A percentile compares a stretch with the other conserved stretches of the same genome.
Evolutionary conservation across 2,329 filamentous ascomycete genomes (phyloP).

Genomic region (Fusarium sp.): DNA sequence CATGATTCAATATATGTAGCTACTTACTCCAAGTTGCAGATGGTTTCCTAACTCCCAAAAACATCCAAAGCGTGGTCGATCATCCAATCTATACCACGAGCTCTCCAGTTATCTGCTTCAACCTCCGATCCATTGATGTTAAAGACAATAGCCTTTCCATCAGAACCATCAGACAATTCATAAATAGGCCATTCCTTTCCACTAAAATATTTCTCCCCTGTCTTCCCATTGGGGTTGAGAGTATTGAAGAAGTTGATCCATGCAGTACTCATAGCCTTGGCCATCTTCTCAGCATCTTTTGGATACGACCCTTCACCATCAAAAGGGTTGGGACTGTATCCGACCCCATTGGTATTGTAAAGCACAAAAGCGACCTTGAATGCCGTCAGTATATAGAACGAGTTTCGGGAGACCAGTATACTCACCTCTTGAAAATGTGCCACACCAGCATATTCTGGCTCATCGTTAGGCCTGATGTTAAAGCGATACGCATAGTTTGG

Average conservation of each 20-base stretch:
- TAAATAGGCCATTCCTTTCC: constrained; percentile 48
- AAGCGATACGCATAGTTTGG: constrained; percentile 52
- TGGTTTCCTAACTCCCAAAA: constrained; percentile 39
- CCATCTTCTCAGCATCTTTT: constrained; percentile 42
- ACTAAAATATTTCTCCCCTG: not conserved
- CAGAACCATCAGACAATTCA: constrained; percentile 21
- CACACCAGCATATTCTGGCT: constrained; percentile 40
- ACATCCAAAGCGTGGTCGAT: constrained; percentile 46
- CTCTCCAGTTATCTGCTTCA: constrained; percentile 50
- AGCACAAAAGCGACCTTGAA: constrained; percentile 58
- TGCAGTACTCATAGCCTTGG: constrained; percentile 47
- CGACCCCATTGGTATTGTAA: constrained; percentile 50
- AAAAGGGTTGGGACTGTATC: constrained; percentile 51
- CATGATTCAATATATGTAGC: too few species aligned
- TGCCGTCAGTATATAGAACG: not conserved
- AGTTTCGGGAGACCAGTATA: rapidly evolving
- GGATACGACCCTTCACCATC: constrained; percentile 47
- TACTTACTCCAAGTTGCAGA: too few species aligned
- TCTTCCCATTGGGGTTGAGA: constrained; percentile 47
- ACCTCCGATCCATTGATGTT: constrained; percentile 39
- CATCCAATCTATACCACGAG: constrained; percentile 49
- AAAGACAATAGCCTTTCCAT: constrained; percentile 49
- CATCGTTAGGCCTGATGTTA: constrained; percentile 48
- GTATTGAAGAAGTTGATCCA: constrained; percentile 51
- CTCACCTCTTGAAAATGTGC: constrained; percentile 55